Evolutionary conservation across 306 rosid genomes (phyloP).

Genomic region (Acacia melanoxylon): DNA sequence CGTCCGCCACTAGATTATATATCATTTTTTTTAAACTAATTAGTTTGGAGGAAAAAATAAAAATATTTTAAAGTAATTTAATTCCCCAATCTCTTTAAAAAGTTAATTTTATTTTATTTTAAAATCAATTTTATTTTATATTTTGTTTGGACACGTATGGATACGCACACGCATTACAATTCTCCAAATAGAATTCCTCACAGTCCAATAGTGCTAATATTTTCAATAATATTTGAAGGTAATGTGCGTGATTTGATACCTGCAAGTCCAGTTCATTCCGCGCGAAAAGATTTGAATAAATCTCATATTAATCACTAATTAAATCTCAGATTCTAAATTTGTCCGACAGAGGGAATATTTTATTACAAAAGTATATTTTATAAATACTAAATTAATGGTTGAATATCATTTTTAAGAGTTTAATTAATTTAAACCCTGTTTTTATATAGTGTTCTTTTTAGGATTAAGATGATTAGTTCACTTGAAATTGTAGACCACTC

Average conservation of each 20-base stretch:
- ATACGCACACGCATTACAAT: background rate
- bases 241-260: background rate
- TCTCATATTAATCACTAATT: background rate
- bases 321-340: background rate
- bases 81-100: too few species aligned
- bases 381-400: background rate
- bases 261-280: background rate
- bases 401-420: too few species aligned
- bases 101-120: too few species aligned
- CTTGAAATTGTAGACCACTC: background rate
- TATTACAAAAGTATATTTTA: background rate
- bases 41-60: too few species aligned
- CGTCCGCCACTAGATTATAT: too few species aligned
- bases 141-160: too few species aligned
- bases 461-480: background rate
- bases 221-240: background rate
- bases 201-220: background rate
- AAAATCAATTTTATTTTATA: too few species aligned
- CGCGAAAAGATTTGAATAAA: background rate
- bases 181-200: background rate
- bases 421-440: background rate
- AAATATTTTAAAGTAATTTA: too few species aligned
- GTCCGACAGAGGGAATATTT: background rate
- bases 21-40: too few species aligned
- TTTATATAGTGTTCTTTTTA: background rate